Base-by-base conservation (phyloP, 2,329 filamentous ascomycete species). In the Annulohypoxylon truncatum region DNA sequence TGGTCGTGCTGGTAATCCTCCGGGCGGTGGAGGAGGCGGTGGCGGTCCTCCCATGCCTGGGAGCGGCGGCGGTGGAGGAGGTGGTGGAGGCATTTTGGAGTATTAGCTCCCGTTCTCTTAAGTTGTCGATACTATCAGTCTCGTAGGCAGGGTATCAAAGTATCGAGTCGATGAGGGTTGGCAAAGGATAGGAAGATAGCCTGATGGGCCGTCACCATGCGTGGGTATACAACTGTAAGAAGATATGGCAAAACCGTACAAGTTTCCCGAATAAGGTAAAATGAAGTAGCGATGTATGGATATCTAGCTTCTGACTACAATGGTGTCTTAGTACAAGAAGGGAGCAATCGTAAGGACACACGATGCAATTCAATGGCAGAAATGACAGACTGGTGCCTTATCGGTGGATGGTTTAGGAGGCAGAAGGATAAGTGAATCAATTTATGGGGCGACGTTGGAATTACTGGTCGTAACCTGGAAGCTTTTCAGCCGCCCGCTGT, bases 1-100 rank as follows among this genome's bases (percentile, higher is more conserved):
- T 38, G 90, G 87, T 72, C 86, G 85, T 48, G 40, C 22, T 24
- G 82, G 77, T 42, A 91, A 87, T 33, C 81, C 83, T 44, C 85
- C 87, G 9, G 67, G 67, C 48, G 89, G 90, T 46, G 90, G 91
- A 51, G 90, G 86, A 18, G 85, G 86, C 35, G 87, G 88, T 28
- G 88, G 89, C 63, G 89, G 90, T 71, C 84, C 85, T 75, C 87
- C 89, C 73, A 80, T 79, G 46, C 79, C 81, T 35, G 75, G 74
- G 47, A 86, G 87, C 58, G 90, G 87, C 40, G 89, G 91, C 31
- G 91, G 92, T 1, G 91, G 91, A 9, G 91, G 91, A 2, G 91
- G 91, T 57, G 90, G 90, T 54, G 86, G 86, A 73, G 81, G 81
- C 79, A 83, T 82, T 40, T 71, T 62, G 74, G 75, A 69, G 56